Evolutionary conservation across 176 grass and related monocot genomes (phyloP).

Genomic region (Musa itinerans): DNA sequence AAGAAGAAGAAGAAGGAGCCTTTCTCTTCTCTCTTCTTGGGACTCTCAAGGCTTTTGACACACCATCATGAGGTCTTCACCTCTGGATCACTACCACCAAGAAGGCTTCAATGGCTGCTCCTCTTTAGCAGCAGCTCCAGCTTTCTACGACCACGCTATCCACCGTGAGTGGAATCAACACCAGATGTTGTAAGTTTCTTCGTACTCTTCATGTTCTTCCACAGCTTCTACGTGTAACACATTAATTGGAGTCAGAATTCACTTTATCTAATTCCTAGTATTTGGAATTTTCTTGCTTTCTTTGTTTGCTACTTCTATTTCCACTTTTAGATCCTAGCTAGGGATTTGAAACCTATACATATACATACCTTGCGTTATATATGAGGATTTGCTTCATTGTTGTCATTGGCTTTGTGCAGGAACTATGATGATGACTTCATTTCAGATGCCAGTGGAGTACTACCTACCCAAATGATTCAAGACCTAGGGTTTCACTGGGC

Average conservation of each 20-base stretch:
- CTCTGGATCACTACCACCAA: conserved; percentile 36
- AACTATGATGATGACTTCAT: conserved; percentile 27
- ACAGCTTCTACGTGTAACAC: background rate
- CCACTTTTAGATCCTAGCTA: conserved; percentile 27
- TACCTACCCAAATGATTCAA: conserved; percentile 48
- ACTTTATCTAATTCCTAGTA: conserved; percentile 44
- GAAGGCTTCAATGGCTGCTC: conserved; percentile 18
- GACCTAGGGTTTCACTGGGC: conserved; percentile 85
- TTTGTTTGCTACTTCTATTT: conserved; percentile 38
- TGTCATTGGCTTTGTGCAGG: conserved; percentile 17
- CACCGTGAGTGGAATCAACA: conserved; percentile 36
- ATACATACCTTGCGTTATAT: no score
- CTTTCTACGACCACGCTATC: background rate
- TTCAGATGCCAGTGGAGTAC: conserved; percentile 30
- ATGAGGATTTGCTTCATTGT: no score
- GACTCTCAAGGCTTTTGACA: conserved; percentile 19
- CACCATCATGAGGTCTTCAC: conserved; percentile 35
- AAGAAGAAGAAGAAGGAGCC: background rate
- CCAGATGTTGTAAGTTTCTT: conserved; percentile 25
- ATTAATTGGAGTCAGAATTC: background rate
- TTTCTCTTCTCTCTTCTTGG: conserved; percentile 23
- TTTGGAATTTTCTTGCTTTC: conserved; percentile 79
- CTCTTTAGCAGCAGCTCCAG: conserved; percentile 13
- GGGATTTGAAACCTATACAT: conserved; percentile 48
- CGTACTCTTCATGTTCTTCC: background rate